A percentile compares a stretch with the other conserved stretches of the same genome.
Conservation (phyloP, 73 alveolate species). For the Breviolum minutum region DNA sequence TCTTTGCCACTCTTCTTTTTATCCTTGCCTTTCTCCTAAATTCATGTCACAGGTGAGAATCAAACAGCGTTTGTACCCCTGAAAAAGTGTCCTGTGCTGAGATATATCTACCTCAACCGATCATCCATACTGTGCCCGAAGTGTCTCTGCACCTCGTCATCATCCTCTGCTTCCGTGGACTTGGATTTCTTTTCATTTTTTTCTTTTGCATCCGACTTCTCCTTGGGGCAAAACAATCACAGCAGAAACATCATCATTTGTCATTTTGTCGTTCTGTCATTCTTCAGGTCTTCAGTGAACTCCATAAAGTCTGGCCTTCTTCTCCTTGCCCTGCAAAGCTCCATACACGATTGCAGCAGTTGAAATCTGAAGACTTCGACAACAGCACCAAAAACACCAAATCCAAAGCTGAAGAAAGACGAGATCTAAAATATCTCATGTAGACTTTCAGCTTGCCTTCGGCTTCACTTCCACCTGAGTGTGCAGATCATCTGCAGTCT, state of each 20-base stretch:
- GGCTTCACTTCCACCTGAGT: too few relatives aligned
- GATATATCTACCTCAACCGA: not conserved
- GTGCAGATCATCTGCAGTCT: too few relatives aligned
- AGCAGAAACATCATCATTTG: not conserved
- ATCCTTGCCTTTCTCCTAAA: not conserved
- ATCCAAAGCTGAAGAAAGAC: too few relatives aligned
- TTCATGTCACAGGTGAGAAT: not conserved
- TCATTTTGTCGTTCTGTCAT: not conserved
- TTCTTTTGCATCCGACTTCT: not conserved
- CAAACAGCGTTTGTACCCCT: too few relatives aligned
- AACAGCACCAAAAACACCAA: too few relatives aligned
- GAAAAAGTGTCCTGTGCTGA: too few relatives aligned
- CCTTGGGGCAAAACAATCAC: not conserved
- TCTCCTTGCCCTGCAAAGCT: not conserved
- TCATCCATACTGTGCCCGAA: not conserved
- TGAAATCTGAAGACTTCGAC: too few relatives aligned
- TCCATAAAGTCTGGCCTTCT: not conserved
- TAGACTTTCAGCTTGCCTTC: too few relatives aligned
- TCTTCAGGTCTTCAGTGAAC: too few relatives aligned
- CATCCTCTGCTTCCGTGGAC: constrained; percentile 20
- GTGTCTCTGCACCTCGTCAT: not conserved
- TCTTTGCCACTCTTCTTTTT: not conserved
- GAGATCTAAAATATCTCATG: too few relatives aligned
- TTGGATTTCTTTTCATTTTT: not conserved
- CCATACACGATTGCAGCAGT: not conserved